A percentile compares a stretch with the other conserved stretches of the same genome.
Conservation (phyloP, 495 filamentous ascomycete genomes). For the Aspergillus olivimuriae region DNA sequence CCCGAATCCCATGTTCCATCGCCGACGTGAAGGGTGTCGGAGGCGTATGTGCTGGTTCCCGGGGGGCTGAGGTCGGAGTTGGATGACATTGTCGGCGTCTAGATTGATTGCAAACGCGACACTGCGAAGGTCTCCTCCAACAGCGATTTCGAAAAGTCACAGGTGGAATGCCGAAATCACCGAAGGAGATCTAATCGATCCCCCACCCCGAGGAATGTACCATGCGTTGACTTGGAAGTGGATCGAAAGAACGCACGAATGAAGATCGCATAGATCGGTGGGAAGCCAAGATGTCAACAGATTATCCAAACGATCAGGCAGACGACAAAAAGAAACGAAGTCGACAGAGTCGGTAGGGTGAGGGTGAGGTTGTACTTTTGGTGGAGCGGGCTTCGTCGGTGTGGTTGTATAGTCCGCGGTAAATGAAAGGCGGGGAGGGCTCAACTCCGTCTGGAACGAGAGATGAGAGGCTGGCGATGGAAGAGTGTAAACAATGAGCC, state of each 20-base stretch:
- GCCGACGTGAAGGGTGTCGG: constrained; percentile 76
- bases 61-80: constrained; percentile 58
- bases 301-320: too few species aligned
- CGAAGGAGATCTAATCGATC: constrained; percentile 45
- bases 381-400: too few species aligned
- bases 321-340: too few species aligned
- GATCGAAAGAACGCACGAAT: constrained; percentile 2
- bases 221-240: constrained; percentile 29
- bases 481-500: too few species aligned
- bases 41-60: constrained; percentile 77
- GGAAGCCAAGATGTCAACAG: too few species aligned
- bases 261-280: constrained; percentile 7
- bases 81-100: constrained; percentile 29
- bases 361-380: too few species aligned
- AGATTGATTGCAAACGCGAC: too few species aligned
- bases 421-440: too few species aligned
- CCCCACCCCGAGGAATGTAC: constrained; percentile 43
- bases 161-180: constrained; percentile 32
- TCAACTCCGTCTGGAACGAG: too few species aligned
- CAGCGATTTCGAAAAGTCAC: constrained; percentile 14
- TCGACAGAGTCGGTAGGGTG: background rate
- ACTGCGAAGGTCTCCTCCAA: too few species aligned
- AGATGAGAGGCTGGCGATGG: background rate
- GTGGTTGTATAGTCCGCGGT: too few species aligned
- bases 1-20: constrained; percentile 87